Percentiles rank a stretch among this genome's conserved stretches.
phyloP scores from a whole-genome alignment of 2,329 filamentous ascomycete species.

The Myriosclerotinia duriaeana region DNA sequence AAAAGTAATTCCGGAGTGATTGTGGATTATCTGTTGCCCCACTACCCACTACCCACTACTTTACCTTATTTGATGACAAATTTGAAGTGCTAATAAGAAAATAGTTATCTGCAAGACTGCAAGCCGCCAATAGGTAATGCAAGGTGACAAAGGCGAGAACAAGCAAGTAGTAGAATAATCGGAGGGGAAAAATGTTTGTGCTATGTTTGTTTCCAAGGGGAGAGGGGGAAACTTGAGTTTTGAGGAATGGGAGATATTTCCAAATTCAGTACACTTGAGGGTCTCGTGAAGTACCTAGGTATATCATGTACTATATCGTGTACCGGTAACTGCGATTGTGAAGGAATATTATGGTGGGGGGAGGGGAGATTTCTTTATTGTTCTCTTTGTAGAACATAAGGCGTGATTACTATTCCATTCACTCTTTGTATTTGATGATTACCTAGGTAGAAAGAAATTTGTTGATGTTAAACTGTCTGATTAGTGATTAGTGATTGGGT shows the following conservation, averaged over 20 bases:
- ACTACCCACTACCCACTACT: not conserved
- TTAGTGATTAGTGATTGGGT: not conserved
- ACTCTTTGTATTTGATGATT: not conserved
- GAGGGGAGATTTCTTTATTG: not conserved
- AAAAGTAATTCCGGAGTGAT: slow-evolving; percentile 16
- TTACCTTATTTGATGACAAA: slow-evolving; percentile 16
- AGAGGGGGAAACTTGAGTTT: not conserved
- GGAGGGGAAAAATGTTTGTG: too few species aligned
- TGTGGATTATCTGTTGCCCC: slow-evolving; percentile 21
- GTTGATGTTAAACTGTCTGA: not conserved
- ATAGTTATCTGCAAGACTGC: too few species aligned
- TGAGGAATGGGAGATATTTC: not conserved
- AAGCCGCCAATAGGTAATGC: not conserved
- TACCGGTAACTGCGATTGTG: too few species aligned
- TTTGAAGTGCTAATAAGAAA: not conserved
- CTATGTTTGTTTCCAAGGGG: too few species aligned
- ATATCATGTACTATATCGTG: too few species aligned
- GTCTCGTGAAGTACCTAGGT: slow-evolving; percentile 13
- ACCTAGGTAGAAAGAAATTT: not conserved
- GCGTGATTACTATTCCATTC: not conserved
- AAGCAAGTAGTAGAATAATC: too few species aligned
- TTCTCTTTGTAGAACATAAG: not conserved
- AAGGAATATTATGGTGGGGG: not conserved
- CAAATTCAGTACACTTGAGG: not conserved
- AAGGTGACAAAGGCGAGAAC: not conserved